phyloP scores from a whole-genome alignment of 1,139 yeast genomes.

The Komagataea norvegica region DNA sequence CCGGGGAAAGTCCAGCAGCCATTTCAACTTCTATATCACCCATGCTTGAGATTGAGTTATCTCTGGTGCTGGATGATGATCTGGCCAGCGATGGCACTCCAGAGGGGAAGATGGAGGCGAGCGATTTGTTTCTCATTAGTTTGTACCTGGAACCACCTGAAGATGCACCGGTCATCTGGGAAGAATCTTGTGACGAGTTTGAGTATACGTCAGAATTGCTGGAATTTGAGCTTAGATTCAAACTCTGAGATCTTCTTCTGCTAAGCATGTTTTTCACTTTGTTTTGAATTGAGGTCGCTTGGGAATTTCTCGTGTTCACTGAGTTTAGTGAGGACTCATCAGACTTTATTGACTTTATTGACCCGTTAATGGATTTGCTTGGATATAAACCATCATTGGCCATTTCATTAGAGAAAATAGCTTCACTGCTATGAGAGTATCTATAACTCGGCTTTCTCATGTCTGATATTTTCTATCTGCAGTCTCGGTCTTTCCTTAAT shows the following conservation, averaged over 20 bases:
- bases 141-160: constrained; percentile 10
- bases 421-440: too few relatives aligned
- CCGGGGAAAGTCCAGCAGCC: too few relatives aligned
- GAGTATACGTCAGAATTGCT: background rate
- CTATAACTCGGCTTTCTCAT: too few relatives aligned
- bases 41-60: constrained; percentile 17
- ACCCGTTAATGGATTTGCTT: constrained; percentile 21
- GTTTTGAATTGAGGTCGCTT: constrained; percentile 7
- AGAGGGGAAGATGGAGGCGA: constrained; percentile 14
- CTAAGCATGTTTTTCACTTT: constrained; percentile 12
- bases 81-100: constrained; percentile 3
- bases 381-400: background rate
- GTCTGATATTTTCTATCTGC: too few relatives aligned
- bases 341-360: constrained; percentile 20
- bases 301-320: constrained; percentile 14
- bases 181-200: constrained; percentile 1
- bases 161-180: background rate
- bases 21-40: constrained; percentile 13
- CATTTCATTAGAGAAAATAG: too few relatives aligned
- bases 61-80: constrained; percentile 9
- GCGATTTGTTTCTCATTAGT: constrained; percentile 19
- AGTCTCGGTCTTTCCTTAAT: too few relatives aligned
- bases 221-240: constrained; percentile 7
- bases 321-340: constrained; percentile 23
- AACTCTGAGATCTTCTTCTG: constrained; percentile 24